phyloP scores from a whole-genome alignment of 2,329 filamentous ascomycete species.

The Penicillium sp. region DNA sequence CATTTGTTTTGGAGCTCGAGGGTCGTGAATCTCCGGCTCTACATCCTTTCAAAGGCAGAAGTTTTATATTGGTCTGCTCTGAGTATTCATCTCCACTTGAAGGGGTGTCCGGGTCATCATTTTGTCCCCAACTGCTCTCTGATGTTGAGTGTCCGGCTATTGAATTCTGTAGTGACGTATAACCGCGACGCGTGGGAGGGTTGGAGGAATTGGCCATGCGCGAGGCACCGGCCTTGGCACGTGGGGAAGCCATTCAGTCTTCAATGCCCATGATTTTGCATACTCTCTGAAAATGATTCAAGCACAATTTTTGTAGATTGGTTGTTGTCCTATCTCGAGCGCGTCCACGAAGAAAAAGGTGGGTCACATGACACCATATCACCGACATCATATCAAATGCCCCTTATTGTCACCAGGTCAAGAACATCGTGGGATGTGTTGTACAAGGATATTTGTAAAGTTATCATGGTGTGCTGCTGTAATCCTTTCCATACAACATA shows the following conservation, averaged over 20 bases:
- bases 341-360: background rate
- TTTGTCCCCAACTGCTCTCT: background rate
- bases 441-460: background rate
- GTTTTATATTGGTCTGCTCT: constrained; percentile 15
- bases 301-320: background rate
- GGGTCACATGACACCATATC: constrained; percentile 7
- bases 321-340: background rate
- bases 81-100: constrained; percentile 12
- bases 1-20: constrained; percentile 3
- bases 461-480: background rate
- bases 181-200: background rate
- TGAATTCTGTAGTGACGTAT: background rate
- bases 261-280: constrained; percentile 1
- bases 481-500: too few species aligned
- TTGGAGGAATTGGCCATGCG: background rate
- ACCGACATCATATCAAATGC: background rate
- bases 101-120: background rate
- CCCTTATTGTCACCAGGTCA: background rate
- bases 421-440: background rate
- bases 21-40: background rate
- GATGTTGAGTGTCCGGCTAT: background rate
- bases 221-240: background rate
- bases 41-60: constrained; percentile 9
- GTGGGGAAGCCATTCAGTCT: constrained; percentile 4
- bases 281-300: background rate